These are phyloP conservation scores for Xylaria scruposa DNA, from an alignment of 495 filamentous ascomycete genomes.

Conservation along the genomic window DNA sequence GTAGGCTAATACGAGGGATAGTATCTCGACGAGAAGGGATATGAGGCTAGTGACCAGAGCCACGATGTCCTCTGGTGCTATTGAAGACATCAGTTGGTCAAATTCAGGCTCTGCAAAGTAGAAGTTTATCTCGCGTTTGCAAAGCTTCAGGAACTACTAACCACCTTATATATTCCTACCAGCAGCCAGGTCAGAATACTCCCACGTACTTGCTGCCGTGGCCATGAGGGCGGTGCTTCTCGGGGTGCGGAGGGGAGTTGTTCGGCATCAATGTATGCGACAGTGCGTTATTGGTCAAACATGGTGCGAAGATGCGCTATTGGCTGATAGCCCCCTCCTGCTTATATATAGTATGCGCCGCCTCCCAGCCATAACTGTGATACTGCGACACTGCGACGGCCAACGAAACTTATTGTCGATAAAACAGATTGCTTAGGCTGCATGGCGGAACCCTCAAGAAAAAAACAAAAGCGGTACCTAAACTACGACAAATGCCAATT, in stretches of 20 bases:
- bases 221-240: not conserved
- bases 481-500: conserved; percentile 16
- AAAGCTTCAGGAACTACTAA: not conserved
- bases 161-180: not conserved
- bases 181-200: not conserved
- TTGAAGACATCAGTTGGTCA: not conserved
- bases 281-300: not conserved
- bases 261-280: too few relatives aligned
- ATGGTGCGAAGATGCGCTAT: not conserved
- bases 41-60: conserved; percentile 9
- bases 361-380: not conserved
- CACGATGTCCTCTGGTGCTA: conserved; percentile 15
- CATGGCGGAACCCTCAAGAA: conserved; percentile 18
- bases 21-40: conserved; percentile 17
- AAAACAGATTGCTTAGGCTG: too few relatives aligned
- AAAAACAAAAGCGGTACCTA: not conserved
- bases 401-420: not conserved
- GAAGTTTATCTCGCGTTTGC: not conserved
- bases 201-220: not conserved
- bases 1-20: conserved; percentile 17
- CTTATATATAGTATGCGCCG: too few relatives aligned
- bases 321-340: too few relatives aligned
- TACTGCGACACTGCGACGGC: conserved; percentile 16
- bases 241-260: too few relatives aligned
- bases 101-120: not conserved